Base-by-base conservation (phyloP, 2,329 filamentous ascomycete species). In the Penicillium sp. region DNA sequence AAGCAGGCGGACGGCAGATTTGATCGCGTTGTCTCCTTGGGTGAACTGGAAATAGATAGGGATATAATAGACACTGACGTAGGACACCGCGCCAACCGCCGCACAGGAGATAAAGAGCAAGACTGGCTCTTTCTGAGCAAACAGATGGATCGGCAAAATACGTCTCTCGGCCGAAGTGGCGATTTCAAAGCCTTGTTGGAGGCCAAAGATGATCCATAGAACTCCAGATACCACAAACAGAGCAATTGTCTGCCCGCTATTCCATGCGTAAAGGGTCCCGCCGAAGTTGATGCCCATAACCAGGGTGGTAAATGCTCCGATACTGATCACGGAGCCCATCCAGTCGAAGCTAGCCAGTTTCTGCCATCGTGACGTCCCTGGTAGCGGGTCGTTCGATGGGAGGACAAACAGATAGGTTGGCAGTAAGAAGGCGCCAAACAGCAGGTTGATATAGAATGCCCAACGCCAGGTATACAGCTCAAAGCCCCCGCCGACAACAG, bases 31-130 rank as follows among this genome's bases (percentile, higher is more conserved):
- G 38, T 79, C 77, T 5, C 74, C 74, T 2, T 67, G 70, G 0
- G 71, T 72, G 60, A 82, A 83, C 51, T 80, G 76, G 63, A 82
- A 82, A 66, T 74, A 82, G 0, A 83, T 66, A 0, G 81, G 81
- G 7, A 79, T 75, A 64, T 79, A 83, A 66, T 82, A 83, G 6
- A 79, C 67, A 0, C 70, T 40, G 11, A 63, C 31, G 45, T 74
- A 75, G 36, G 72, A 57, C 0, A 78, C 1, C 2, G 54, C 55
- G 3, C 27, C 27, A 3, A 28, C 27, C 7, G 27, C 27, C 27
- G 27, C 27, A 28, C 27, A 28, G 7, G 27, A 28, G 2, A 28
- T 28, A 28, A 28, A 28, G 27, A 28, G 27, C 7, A 28, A 28
- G 27, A 28, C 27, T 28, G 27, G 27, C 27, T 28, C 27, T 5